A percentile compares a stretch with the other conserved stretches of the same genome.
phyloP scores from a whole-genome alignment of 495 filamentous ascomycete genomes.

The Daldinia vernicosa region DNA sequence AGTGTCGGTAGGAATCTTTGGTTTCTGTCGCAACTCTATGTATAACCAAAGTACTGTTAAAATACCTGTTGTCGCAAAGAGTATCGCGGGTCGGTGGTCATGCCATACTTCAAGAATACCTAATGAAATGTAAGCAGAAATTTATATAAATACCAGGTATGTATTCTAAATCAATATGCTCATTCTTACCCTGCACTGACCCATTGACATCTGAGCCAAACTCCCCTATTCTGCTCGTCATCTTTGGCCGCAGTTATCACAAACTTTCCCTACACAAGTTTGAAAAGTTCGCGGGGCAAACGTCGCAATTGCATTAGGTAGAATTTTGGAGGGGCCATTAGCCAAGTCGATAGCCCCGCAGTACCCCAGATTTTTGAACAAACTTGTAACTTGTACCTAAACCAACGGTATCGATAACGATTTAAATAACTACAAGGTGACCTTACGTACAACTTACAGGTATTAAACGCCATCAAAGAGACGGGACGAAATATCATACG shows the following conservation, averaged over 20 bases:
- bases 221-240: slow-evolving; percentile 26
- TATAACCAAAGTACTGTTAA: slow-evolving; percentile 53
- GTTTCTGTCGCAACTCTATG: slow-evolving; percentile 41
- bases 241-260: slow-evolving; percentile 6
- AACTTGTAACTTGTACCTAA: neutral
- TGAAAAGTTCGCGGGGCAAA: slow-evolving; percentile 35
- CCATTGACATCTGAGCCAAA: slow-evolving; percentile 8
- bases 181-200: slow-evolving; percentile 11
- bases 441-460: too few species aligned
- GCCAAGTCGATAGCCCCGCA: slow-evolving; percentile 8
- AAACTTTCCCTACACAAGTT: slow-evolving; percentile 7
- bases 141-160: neutral
- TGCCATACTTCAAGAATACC: slow-evolving; percentile 66
- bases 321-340: slow-evolving; percentile 41
- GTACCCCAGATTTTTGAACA: slow-evolving; percentile 30
- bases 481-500: too few species aligned
- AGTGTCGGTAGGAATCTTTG: neutral
- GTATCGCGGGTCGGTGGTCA: slow-evolving; percentile 59
- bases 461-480: too few species aligned
- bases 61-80: slow-evolving; percentile 53
- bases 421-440: too few species aligned
- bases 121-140: slow-evolving; percentile 38
- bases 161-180: neutral
- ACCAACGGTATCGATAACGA: neutral
- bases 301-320: slow-evolving; percentile 2